Evolutionary conservation across 2,329 filamentous ascomycete genomes (phyloP).

Genomic region (Neofusicoccum kwambonambiense): DNA sequence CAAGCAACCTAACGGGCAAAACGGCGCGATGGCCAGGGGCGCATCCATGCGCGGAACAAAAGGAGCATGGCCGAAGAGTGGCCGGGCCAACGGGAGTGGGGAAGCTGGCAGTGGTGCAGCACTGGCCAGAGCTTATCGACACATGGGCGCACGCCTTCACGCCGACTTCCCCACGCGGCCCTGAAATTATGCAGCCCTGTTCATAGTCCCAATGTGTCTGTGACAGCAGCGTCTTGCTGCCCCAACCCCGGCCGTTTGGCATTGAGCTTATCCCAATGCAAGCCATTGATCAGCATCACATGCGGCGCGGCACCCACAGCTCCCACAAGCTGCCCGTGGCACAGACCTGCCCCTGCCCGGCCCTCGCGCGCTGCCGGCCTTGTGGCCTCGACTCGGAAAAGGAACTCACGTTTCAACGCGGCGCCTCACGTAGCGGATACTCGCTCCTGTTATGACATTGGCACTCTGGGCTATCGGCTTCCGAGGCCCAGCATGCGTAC

Average conservation of each 20-base stretch:
- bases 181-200: not conserved
- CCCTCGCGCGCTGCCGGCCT: not conserved
- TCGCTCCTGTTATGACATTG: not conserved
- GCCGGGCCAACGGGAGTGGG: slow-evolving; percentile 1
- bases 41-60: not conserved
- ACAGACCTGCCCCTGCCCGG: not conserved
- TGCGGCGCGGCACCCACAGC: not conserved
- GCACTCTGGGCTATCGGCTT: not conserved
- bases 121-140: slow-evolving; percentile 15
- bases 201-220: not conserved
- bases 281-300: slow-evolving; percentile 1
- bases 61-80: not conserved
- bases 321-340: not conserved
- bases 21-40: not conserved
- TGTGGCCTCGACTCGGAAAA: not conserved
- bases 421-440: not conserved
- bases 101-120: not conserved
- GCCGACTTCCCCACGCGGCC: not conserved
- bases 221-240: not conserved
- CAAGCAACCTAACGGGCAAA: not conserved
- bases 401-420: slow-evolving; percentile 4
- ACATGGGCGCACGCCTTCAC: not conserved
- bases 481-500: not conserved
- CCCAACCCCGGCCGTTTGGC: not conserved
- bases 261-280: not conserved